A percentile compares a stretch with the other conserved stretches of the same genome.
Evolutionary conservation across 108 stramenopile genomes (phyloP).

Genomic region (Skeletonema costatum): DNA sequence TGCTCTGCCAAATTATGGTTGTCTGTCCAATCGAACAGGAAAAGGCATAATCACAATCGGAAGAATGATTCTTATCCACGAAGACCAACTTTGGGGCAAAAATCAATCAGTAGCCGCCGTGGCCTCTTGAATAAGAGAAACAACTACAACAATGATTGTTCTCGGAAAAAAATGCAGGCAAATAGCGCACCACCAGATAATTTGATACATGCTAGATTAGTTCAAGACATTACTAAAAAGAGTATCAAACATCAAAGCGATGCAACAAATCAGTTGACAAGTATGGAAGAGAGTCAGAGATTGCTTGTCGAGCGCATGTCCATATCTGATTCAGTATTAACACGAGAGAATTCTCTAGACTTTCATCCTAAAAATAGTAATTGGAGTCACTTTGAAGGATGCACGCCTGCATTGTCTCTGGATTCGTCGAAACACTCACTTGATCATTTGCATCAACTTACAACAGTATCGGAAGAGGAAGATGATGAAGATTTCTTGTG

Average conservation of each 20-base stretch:
- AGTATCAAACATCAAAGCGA: background rate
- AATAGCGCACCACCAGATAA: background rate
- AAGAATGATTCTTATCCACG: background rate
- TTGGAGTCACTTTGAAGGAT: slow-evolving; percentile 68
- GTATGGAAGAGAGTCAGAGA: background rate
- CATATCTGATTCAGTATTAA: slow-evolving; percentile 32
- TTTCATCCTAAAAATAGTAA: slow-evolving; percentile 72
- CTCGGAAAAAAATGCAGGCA: background rate
- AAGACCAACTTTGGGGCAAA: background rate
- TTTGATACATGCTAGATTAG: background rate
- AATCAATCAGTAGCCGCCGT: background rate
- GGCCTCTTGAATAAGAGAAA: background rate
- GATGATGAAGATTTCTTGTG: slow-evolving; percentile 31
- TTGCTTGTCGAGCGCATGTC: slow-evolving; percentile 18
- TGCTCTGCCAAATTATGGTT: slow-evolving; percentile 33
- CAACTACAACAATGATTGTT: background rate
- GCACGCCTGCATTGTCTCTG: slow-evolving; percentile 18
- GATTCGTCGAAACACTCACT: background rate
- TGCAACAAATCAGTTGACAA: background rate
- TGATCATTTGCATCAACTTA: background rate
- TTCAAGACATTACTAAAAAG: background rate
- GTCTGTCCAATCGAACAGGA: background rate
- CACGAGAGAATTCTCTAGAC: slow-evolving; percentile 38
- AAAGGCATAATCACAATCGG: background rate
- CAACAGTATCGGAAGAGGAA: slow-evolving; percentile 1